A percentile compares a stretch with the other conserved stretches of the same genome.
These are phyloP conservation scores for Plasmodium vinckei DNA, from an alignment of 169 alveolate genomes.

Conservation along the genomic window DNA sequence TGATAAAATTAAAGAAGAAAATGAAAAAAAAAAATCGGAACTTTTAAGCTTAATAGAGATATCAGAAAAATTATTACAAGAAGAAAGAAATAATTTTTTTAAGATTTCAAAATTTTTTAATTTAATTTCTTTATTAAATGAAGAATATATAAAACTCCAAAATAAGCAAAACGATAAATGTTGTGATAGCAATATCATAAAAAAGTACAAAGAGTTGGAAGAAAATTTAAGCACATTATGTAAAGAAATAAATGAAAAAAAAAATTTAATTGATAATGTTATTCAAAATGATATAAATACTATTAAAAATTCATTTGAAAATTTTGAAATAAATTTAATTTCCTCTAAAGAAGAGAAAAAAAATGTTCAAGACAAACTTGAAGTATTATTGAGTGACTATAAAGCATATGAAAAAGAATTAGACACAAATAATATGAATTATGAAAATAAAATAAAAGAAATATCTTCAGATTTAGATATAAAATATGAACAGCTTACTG, in stretches of 20 bases:
- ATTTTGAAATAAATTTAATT: constrained; percentile 8
- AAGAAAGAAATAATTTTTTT: constrained; percentile 42
- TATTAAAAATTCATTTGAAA: neutral
- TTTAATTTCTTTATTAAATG: constrained; percentile 40
- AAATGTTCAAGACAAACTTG: constrained; percentile 5
- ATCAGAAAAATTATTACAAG: constrained; percentile 32
- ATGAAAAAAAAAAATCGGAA: constrained; percentile 53
- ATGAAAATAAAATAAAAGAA: constrained; percentile 35
- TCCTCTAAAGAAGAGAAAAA: constrained; percentile 1
- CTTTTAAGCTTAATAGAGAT: constrained; percentile 19
- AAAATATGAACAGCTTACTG: constrained; percentile 35
- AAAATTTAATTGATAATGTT: neutral
- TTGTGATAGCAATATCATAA: neutral
- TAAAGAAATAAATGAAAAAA: constrained; percentile 6
- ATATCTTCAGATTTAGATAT: constrained; percentile 2
- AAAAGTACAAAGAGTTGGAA: constrained; percentile 14
- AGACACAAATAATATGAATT: neutral
- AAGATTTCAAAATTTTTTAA: constrained; percentile 49
- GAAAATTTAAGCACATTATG: neutral
- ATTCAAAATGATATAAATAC: constrained; percentile 23
- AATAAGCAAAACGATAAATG: constrained; percentile 2
- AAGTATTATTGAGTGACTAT: neutral
- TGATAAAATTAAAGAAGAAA: constrained; percentile 15
- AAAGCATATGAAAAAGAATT: constrained; percentile 13
- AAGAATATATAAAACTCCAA: constrained; percentile 9